Base-by-base conservation (phyloP, 768 basidiomycete species). In the Strobilomyces dryophilus region DNA sequence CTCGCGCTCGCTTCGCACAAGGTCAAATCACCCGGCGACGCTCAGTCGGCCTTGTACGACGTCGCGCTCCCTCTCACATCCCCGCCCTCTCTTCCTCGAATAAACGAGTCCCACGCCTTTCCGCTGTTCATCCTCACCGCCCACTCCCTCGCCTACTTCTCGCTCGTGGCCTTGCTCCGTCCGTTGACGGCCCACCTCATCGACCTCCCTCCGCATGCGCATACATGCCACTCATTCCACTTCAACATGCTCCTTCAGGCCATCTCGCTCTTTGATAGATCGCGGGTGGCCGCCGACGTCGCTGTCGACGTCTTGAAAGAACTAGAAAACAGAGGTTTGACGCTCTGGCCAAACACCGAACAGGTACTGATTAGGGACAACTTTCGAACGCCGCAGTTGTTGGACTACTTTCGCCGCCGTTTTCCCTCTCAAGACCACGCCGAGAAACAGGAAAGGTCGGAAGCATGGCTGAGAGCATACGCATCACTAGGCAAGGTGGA, bases 201-300 rank as follows among this genome's bases (percentile, higher is more conserved):
- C 21, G 56, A 54, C 29, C 69, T 72, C 4, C 62, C 60, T 32
- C 51, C 61, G 3, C 40, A 44, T 18, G 36, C 53, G 27, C 59
- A 62, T 10, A 42, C 46, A 9, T 24, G 56, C 43, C 60, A 64
- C 15, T 51, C 74, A 32, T 62, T 68, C 37, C 47, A 73, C 52
- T 83, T 78, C 70, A 85, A 85, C 58, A 71, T 77, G 47, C 66
- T 84, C 45, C 74, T 85, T 18, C 74, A 75, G 46, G 76, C 80
- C 5, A 65, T 84, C 24, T 73, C 82, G 0, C 67, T 73, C 45
- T 74, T 76, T 14, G 69, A 72, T 4, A 65, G 70, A 15, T 76
- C 79, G 1, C 62, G 66, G 0, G 71, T 76, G 8, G 71, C 65
- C 2, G 71, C 79, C 2, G 65, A 72, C 12, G 66, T 72, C 18